phyloP scores from a whole-genome alignment of 208 protist species.

The Balamuthia mandrillaris region DNA sequence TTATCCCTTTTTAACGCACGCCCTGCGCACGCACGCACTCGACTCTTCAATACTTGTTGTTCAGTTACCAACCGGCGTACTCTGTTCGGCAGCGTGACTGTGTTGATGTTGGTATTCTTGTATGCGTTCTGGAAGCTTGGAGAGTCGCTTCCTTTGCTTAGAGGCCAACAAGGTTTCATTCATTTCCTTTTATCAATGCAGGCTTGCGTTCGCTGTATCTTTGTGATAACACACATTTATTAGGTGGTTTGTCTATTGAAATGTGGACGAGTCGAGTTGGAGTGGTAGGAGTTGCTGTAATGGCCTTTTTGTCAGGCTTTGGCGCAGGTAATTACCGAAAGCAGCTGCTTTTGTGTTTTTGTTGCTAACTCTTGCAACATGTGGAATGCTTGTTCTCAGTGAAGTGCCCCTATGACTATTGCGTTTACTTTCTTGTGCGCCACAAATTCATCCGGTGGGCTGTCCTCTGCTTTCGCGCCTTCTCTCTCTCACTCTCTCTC shows the following conservation, averaged over 20 bases:
- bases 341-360: too few relatives aligned
- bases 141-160: conserved; percentile 27
- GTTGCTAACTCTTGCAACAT: too few relatives aligned
- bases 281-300: conserved; percentile 31
- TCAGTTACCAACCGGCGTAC: too few relatives aligned
- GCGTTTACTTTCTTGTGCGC: conserved; percentile 13
- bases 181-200: neutral
- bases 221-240: neutral
- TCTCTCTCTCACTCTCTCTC: neutral
- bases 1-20: neutral
- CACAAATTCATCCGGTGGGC: too few relatives aligned
- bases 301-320: conserved; percentile 42
- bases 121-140: conserved; percentile 30
- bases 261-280: conserved; percentile 16
- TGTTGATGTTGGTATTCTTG: neutral
- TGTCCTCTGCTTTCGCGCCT: neutral
- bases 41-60: too few relatives aligned
- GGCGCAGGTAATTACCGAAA: too few relatives aligned
- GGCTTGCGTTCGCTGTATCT: neutral
- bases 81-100: too few relatives aligned
- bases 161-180: neutral
- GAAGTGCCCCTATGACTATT: conserved; percentile 27
- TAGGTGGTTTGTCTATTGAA: conserved; percentile 37
- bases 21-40: neutral
- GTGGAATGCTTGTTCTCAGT: too few relatives aligned